phyloP scores from a whole-genome alignment of 768 basidiomycete species.

The Leccinum subtestaceum region DNA sequence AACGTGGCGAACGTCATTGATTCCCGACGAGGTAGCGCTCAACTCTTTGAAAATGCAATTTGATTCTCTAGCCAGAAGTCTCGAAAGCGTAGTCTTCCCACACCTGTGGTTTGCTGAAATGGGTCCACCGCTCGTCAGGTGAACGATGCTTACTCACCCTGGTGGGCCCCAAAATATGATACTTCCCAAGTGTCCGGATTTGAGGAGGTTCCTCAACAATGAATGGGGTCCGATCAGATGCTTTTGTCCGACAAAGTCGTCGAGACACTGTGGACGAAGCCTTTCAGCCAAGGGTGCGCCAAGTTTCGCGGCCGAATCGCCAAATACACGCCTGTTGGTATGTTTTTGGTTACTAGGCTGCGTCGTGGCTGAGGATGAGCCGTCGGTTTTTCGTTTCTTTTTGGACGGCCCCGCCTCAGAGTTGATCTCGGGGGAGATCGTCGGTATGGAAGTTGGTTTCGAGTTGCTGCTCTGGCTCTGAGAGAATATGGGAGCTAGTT shows the following conservation, averaged over 20 bases:
- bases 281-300: conserved; percentile 67
- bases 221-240: conserved; percentile 59
- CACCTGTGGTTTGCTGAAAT: conserved; percentile 38
- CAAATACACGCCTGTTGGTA: conserved; percentile 18
- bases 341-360: conserved; percentile 19
- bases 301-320: conserved; percentile 20
- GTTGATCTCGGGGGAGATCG: conserved; percentile 7
- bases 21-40: conserved; percentile 67
- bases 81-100: conserved; percentile 75
- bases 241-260: conserved; percentile 70
- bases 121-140: background rate
- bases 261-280: conserved; percentile 60
- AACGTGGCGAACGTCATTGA: conserved; percentile 67
- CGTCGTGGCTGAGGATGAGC: conserved; percentile 3
- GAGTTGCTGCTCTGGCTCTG: conserved; percentile 15
- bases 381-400: conserved; percentile 32
- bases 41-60: conserved; percentile 70
- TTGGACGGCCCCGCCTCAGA: conserved; percentile 14
- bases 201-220: conserved; percentile 51
- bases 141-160: conserved; percentile 39
- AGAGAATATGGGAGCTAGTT: conserved; percentile 44
- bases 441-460: conserved; percentile 11
- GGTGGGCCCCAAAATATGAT: conserved; percentile 77
- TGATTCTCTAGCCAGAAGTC: conserved; percentile 60
- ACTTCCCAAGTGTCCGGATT: conserved; percentile 52